Base-by-base conservation (phyloP, 257 asterid species). In the Rehmannia glutinosa region DNA sequence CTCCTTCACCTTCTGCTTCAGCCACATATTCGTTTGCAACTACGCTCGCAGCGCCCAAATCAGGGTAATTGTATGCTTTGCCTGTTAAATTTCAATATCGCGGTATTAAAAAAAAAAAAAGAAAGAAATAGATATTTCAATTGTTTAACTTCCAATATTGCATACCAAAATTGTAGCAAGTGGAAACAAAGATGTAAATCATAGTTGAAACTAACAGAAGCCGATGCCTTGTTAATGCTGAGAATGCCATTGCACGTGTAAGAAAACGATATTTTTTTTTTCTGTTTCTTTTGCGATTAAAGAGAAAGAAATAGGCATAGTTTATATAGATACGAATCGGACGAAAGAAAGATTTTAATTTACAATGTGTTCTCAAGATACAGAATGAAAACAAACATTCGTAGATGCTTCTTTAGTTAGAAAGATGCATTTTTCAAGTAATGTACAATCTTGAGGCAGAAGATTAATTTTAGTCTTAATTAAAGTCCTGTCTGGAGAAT, bases 211-310 rank as follows among this genome's bases (percentile, higher is more conserved):
- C 65, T 33, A 70, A 46, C 30, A 66, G 62, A 32, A 66, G 62
- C 68, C 47, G 66, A 45, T 55, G 56, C 36, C 60, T 66, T 3
- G 30, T 45, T 41, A 58, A n/a, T 30, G 19, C 21, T 45, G 63
- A 63, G 64, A 61, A 8, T 21, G 81, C 81, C 87, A 84, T 82
- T 66, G 71, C 55, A 65, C 25, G 8, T 27, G 11, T 17, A 11
- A 28, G 20, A 9, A 46, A 42, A 8, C 2, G 20, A 15, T 1
- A 13, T 13, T 12, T 12, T 43, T 43, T 15, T 43, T 43, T 43
- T n/a, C 15, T 16, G 0, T 3, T 1, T 46, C 19, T 1, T 17
- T 46, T 46, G 16, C 9, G 23, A 42, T 17, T 25, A 46, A 35
- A 3, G 23, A 13, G 7, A 20, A 62, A 45, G 60, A 45, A 27